These are phyloP conservation scores for Leccinum variicolor DNA, from an alignment of 768 basidiomycete species.

Conservation along the genomic window DNA sequence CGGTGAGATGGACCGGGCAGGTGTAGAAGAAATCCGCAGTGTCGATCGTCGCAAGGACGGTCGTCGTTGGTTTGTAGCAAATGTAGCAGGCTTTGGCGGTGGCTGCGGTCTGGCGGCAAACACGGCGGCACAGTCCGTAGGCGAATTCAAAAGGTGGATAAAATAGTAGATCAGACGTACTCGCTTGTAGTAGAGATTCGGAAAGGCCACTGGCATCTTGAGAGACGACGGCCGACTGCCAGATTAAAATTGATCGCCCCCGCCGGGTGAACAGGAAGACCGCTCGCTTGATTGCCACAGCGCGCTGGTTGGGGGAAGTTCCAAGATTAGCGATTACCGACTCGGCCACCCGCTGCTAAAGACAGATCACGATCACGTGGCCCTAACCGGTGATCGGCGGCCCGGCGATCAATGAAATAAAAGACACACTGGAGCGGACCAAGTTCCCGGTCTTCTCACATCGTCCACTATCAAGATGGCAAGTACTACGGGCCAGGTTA, in stretches of 20 bases:
- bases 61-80: constrained; percentile 77
- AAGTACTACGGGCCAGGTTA: constrained; percentile 73
- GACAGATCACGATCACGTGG: constrained; percentile 3
- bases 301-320: too few species aligned
- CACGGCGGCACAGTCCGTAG: neutral
- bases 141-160: neutral
- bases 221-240: neutral
- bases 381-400: neutral
- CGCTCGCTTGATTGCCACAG: neutral
- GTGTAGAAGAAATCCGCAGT: constrained; percentile 85
- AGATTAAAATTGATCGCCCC: neutral
- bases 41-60: constrained; percentile 81
- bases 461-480: constrained; percentile 48
- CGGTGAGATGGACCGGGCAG: constrained; percentile 77
- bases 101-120: constrained; percentile 58
- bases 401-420: constrained; percentile 1
- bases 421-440: constrained; percentile 7
- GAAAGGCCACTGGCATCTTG: constrained; percentile 56
- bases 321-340: neutral
- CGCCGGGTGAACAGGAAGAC: neutral
- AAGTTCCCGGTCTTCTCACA: constrained; percentile 15
- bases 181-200: constrained; percentile 87
- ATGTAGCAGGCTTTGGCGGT: constrained; percentile 77
- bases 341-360: neutral
- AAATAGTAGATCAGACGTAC: constrained; percentile 42